Base-by-base conservation (phyloP, 192 early-diverging fungal genomes). In the Coemansia sp. region DNA sequence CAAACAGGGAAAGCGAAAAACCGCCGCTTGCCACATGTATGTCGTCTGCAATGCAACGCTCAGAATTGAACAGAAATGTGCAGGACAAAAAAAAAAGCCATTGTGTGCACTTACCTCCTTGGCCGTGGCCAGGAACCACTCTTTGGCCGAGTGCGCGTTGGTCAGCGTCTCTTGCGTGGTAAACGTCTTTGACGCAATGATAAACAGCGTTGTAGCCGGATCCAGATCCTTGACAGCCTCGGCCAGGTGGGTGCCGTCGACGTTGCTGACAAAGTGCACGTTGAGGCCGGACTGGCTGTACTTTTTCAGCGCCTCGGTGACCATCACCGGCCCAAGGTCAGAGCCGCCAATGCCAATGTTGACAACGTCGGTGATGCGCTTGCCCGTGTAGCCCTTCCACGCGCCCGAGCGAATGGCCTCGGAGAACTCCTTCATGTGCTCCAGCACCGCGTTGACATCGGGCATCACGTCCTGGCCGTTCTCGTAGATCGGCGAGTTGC, bases 321-420 rank as follows among this genome's bases (percentile, higher is more conserved):
- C 96, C 95, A 98, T 98, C 54, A 95, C 93, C 21, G 95, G 95
- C 28, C 95, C 95, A 31, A 98, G 83, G 75, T 98, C 95, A 3
- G 94, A 97, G 67, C 96, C 96, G 73, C 95, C 96, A 67, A 98
- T 98, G 59, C 96, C 96, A 82, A 98, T 95, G 85, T 98, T 98
- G 73, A 98, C 91, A 45, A 98, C 71, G 69, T 97, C 95, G 32
- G 91, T 93, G 69, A 98, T 97, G 40, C 81, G 64, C 75, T 97
- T 82, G 56, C 97, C 97, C 29, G 95, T 95, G 71, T 97, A 98
- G 25, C 96, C 97, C 71, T 85, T 94, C 97, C 97, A 98, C 32
- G 78, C 69, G 18, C 97, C 97, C 22, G 88, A 89, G 46, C 95
- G 91, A 59, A 98, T 87, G 6, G 72, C 75, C 48, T 94, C 87